A percentile compares a stretch with the other conserved stretches of the same genome.
These are phyloP conservation scores for Penicillium canariense DNA, from an alignment of 495 filamentous ascomycete species.

Conservation along the genomic window DNA sequence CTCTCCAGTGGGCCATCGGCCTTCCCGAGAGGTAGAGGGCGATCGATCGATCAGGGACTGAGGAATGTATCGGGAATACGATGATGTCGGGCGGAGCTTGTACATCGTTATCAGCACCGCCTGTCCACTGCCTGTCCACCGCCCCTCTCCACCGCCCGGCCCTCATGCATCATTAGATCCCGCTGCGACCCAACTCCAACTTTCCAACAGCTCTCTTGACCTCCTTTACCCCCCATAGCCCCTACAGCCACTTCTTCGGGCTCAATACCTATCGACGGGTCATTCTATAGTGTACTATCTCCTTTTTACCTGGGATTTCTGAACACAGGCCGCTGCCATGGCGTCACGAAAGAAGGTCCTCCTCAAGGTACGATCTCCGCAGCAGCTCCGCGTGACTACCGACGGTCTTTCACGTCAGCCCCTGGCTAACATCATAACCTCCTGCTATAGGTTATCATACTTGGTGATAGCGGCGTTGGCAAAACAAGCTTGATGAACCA, in stretches of 20 bases:
- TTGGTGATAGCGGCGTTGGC: constrained; percentile 96
- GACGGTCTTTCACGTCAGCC: background rate
- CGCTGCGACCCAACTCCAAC: constrained; percentile 32
- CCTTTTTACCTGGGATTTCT: constrained; percentile 6
- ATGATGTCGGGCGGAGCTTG: constrained; percentile 16
- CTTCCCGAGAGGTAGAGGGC: constrained; percentile 7
- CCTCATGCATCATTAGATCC: constrained; percentile 38
- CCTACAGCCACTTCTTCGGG: background rate
- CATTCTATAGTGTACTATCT: background rate
- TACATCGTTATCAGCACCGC: constrained; percentile 27
- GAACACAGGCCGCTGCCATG: constrained; percentile 51
- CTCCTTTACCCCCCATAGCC: background rate
- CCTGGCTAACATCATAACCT: constrained; percentile 7
- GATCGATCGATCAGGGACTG: constrained; percentile 24
- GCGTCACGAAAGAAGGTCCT: constrained; percentile 95
- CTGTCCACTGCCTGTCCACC: constrained; percentile 24
- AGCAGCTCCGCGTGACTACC: constrained; percentile 20
- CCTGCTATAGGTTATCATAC: constrained; percentile 82
- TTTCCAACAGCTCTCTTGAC: constrained; percentile 20
- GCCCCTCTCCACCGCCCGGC: constrained; percentile 35
- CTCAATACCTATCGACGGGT: background rate
- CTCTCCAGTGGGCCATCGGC: constrained; percentile 55
- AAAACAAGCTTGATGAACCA: constrained; percentile 99
- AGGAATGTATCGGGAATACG: constrained; percentile 17
- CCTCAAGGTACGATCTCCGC: constrained; percentile 70